These are phyloP conservation scores for Capillidium rhysosporum DNA, from an alignment of 371 early-diverging fungal species.

Conservation along the genomic window DNA sequence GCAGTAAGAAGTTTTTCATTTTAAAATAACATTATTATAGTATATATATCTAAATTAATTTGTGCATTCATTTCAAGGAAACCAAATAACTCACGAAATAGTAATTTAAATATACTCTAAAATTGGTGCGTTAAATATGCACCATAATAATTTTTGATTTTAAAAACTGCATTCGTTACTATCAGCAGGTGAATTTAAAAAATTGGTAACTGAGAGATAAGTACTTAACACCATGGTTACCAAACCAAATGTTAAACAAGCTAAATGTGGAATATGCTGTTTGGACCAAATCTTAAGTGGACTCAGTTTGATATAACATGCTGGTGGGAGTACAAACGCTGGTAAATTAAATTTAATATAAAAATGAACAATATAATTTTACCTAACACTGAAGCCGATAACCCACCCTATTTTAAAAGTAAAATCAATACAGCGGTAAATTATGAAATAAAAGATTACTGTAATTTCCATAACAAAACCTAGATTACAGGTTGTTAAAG, in stretches of 20 bases:
- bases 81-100: too few species aligned
- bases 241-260: constrained; percentile 36
- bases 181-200: constrained; percentile 2
- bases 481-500: constrained; percentile 41
- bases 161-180: too few species aligned
- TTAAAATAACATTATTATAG: too few species aligned
- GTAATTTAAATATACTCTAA: too few species aligned
- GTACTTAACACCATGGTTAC: constrained; percentile 43
- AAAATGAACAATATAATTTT: not conserved
- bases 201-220: constrained; percentile 14
- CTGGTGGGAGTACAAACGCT: constrained; percentile 51
- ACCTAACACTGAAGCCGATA: constrained; percentile 5
- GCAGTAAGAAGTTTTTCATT: too few species aligned
- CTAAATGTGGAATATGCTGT: constrained; percentile 31
- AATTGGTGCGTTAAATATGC: too few species aligned
- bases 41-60: too few species aligned
- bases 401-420: constrained; percentile 2
- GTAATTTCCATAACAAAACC: constrained; percentile 59
- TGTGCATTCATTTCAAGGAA: too few species aligned
- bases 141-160: too few species aligned
- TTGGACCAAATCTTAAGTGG: constrained; percentile 22
- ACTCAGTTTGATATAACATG: constrained; percentile 37
- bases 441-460: constrained; percentile 48
- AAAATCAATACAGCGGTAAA: not conserved
- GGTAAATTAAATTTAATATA: constrained; percentile 10